Evolutionary conservation across 805 yeast species (phyloP).

Genomic region (Kazachstania viticola): DNA sequence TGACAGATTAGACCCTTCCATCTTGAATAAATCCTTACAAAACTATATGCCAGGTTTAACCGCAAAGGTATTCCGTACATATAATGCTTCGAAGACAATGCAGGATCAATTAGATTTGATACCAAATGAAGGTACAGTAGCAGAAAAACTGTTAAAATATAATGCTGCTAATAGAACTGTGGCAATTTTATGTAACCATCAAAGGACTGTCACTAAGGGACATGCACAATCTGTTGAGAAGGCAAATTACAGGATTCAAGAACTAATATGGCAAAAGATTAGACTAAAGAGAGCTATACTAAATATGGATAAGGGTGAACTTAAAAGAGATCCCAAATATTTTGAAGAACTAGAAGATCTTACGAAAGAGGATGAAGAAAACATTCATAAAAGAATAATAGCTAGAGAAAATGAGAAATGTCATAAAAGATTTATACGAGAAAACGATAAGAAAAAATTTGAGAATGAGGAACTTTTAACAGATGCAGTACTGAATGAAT

Average conservation of each 20-base stretch:
- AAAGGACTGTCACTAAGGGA: slow-evolving; percentile 77
- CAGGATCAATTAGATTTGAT: slow-evolving; percentile 84
- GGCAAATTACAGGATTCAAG: slow-evolving; percentile 65
- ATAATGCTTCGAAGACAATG: slow-evolving; percentile 93
- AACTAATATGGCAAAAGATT: slow-evolving; percentile 74
- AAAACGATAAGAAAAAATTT: slow-evolving; percentile 57
- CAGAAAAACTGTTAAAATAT: slow-evolving; percentile 76
- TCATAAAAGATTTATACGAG: slow-evolving; percentile 56
- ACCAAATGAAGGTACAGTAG: slow-evolving; percentile 75
- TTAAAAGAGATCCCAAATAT: slow-evolving; percentile 41
- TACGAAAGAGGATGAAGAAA: slow-evolving; percentile 48
- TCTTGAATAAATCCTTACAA: slow-evolving; percentile 78
- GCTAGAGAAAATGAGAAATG: slow-evolving; percentile 57
- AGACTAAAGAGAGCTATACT: slow-evolving; percentile 62
- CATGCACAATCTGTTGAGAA: slow-evolving; percentile 75
- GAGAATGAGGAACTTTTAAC: slow-evolving; percentile 45
- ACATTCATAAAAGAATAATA: slow-evolving; percentile 46
- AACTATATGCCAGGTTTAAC: slow-evolving; percentile 86
- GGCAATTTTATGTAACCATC: slow-evolving; percentile 94
- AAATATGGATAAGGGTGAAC: slow-evolving; percentile 43
- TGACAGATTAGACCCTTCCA: slow-evolving; percentile 76
- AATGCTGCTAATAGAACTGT: slow-evolving; percentile 95
- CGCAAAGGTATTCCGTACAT: slow-evolving; percentile 95
- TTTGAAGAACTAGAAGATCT: slow-evolving; percentile 62
- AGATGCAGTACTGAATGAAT: slow-evolving; percentile 45